phyloP scores from a whole-genome alignment of 2,329 filamentous ascomycete species.

The Raffaelea arxii region DNA sequence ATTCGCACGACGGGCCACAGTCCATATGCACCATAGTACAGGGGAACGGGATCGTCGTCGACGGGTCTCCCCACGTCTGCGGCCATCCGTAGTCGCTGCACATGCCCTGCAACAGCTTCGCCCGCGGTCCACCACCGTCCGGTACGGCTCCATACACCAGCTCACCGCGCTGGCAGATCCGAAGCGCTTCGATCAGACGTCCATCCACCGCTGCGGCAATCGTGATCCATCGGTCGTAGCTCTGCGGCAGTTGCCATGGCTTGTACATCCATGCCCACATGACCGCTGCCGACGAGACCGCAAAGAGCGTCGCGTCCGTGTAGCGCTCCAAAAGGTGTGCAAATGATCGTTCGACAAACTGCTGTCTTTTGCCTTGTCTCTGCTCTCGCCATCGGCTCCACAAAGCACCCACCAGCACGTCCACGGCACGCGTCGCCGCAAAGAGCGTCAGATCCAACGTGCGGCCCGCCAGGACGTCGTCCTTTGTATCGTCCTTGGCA shows the following conservation, averaged over 20 bases:
- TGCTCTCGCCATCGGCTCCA: conserved; percentile 46
- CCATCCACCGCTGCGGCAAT: conserved; percentile 65
- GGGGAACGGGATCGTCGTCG: conserved; percentile 59
- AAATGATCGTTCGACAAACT: no score
- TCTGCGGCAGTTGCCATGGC: conserved; percentile 57
- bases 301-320: conserved; percentile 63
- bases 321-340: conserved; percentile 28
- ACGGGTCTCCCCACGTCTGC: conserved; percentile 62
- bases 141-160: conserved; percentile 72
- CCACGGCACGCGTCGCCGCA: conserved; percentile 59
- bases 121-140: conserved; percentile 56
- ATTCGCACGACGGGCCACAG: conserved; percentile 62
- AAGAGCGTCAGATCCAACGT: conserved; percentile 81
- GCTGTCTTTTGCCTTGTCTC: conserved; percentile 33
- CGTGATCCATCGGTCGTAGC: conserved; percentile 76
- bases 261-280: conserved; percentile 88
- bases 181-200: conserved; percentile 65
- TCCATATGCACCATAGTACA: conserved; percentile 82
- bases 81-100: conserved; percentile 63
- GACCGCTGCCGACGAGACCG: conserved; percentile 60
- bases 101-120: conserved; percentile 58
- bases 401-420: conserved; percentile 56
- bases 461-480: conserved; percentile 45
- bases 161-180: conserved; percentile 50
- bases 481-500: background rate